These are phyloP conservation scores for Arachis hypogaea DNA, from an alignment of 306 rosid species.

Conservation along the genomic window DNA sequence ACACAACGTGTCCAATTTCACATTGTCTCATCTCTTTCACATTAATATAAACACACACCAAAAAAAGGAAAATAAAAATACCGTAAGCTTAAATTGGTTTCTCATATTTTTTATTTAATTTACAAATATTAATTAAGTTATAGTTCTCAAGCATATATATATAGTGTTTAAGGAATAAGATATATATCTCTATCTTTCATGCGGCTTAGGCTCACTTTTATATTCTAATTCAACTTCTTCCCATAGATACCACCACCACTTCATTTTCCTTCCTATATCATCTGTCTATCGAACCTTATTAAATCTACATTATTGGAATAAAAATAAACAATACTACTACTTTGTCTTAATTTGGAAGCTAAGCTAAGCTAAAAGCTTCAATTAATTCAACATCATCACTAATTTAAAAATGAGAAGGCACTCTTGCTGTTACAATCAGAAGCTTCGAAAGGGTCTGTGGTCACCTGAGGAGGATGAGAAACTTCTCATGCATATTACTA, in stretches of 20 bases:
- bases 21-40: slow-evolving; percentile 37
- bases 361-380: no score
- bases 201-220: slow-evolving; percentile 39
- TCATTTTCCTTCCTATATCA: slow-evolving; percentile 43
- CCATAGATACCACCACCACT: slow-evolving; percentile 57
- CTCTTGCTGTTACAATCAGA: slow-evolving; percentile 66
- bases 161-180: no score
- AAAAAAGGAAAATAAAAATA: neutral
- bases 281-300: slow-evolving; percentile 35
- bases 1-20: slow-evolving; percentile 18
- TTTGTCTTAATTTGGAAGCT: slow-evolving; percentile 36
- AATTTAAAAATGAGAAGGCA: slow-evolving; percentile 59
- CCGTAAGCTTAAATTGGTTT: neutral
- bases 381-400: slow-evolving; percentile 18
- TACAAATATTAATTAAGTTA: no score
- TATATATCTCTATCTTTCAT: slow-evolving; percentile 28
- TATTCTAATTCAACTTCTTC: slow-evolving; percentile 55
- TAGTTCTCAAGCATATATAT: no score
- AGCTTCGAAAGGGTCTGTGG: slow-evolving; percentile 67
- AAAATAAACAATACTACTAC: slow-evolving; percentile 35
- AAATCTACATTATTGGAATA: slow-evolving; percentile 25
- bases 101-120: no score
- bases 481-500: slow-evolving; percentile 56
- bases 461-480: slow-evolving; percentile 72
- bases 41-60: neutral